phyloP scores from a whole-genome alignment of 306 rosid genomes.

The Inga laurina region DNA sequence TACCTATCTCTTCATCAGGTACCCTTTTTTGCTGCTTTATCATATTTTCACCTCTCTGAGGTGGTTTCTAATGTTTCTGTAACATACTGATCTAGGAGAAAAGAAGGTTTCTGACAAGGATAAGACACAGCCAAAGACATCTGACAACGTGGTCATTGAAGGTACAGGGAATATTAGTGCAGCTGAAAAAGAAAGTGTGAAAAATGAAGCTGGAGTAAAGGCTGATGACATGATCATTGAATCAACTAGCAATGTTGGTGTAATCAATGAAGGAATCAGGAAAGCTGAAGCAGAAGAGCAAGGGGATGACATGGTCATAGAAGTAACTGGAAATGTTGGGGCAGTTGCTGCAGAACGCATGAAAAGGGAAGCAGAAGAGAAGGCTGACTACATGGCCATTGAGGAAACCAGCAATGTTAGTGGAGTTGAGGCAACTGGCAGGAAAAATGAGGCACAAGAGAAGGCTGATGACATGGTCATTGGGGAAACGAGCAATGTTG shows the following conservation, averaged over 20 bases:
- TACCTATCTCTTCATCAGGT: constrained; percentile 61
- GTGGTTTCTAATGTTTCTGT: constrained; percentile 13
- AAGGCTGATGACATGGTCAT: constrained; percentile 21
- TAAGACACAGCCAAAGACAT: constrained; percentile 33
- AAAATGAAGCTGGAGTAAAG: constrained; percentile 36
- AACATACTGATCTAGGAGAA: constrained; percentile 42
- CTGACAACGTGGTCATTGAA: constrained; percentile 28
- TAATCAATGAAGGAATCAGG: constrained; percentile 12
- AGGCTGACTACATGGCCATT: constrained; percentile 25
- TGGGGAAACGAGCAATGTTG: constrained; percentile 24
- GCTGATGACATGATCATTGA: constrained; percentile 39
- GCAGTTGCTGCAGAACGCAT: constrained; percentile 19
- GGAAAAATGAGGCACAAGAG: constrained; percentile 25
- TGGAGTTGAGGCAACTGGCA: constrained; percentile 17
- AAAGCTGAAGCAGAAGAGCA: constrained; percentile 37
- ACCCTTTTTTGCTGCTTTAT: constrained; percentile 12
- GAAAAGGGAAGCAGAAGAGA: constrained; percentile 40
- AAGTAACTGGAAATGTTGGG: constrained; percentile 19
- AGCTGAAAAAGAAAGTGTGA: constrained; percentile 28
- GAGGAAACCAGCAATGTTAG: background rate
- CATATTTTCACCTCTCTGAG: background rate
- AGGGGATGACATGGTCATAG: constrained; percentile 33
- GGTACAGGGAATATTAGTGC: constrained; percentile 14
- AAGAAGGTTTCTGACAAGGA: constrained; percentile 32
- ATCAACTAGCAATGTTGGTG: constrained; percentile 20